Base-by-base conservation (phyloP, 108 stramenopile genomes). In the Cylindrotheca closterium region DNA sequence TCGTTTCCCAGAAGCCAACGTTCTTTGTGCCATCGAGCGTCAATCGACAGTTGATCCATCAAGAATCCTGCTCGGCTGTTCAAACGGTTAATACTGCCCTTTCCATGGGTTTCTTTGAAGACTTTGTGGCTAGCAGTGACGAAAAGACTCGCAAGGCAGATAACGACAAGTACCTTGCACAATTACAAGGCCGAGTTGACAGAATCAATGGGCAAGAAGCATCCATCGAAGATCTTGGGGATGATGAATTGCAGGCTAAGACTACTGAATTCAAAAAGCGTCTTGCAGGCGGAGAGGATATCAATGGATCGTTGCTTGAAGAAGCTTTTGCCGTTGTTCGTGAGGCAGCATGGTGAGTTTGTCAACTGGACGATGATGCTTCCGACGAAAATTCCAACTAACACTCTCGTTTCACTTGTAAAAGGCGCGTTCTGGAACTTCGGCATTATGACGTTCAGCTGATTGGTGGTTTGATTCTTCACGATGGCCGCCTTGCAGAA, bases 371-470 rank as follows among this genome's bases (percentile, higher is more conserved):
- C 12, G 42, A 45, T 8, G 42, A 45, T 45, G 42, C 42, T 8
- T 30, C 2, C 18, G 2, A n/a, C 17, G 4, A 2, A 5, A 29
- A 34, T n/a, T n/a, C n/a, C n/a, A n/a, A n/a, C n/a, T n/a, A n/a
- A n/a, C n/a, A n/a, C n/a, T n/a, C n/a, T n/a, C n/a, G 51, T 26
- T 53, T n/a, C 49, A 26, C 0, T 25, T 53, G 1, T 4, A 19
- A 27, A 18, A 82, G 81, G 88, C 85, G 97, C 12, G 95, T 94
- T 2, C 65, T 98, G 26, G 92, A 93, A 67, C 77, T 92, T 42
- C 86, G 96, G 2, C 97, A 94, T 55, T 98, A 96, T 72, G 96
- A 98, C 73, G 96, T 97, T 4, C 97, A 98, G 70, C 62, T 98
- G 5, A 47, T 97, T 51, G 96, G 92, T 49, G 97, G 96, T 42